Base-by-base conservation (phyloP, 2,329 filamentous ascomycete species). In the Pseudogymnoascus sp. region DNA sequence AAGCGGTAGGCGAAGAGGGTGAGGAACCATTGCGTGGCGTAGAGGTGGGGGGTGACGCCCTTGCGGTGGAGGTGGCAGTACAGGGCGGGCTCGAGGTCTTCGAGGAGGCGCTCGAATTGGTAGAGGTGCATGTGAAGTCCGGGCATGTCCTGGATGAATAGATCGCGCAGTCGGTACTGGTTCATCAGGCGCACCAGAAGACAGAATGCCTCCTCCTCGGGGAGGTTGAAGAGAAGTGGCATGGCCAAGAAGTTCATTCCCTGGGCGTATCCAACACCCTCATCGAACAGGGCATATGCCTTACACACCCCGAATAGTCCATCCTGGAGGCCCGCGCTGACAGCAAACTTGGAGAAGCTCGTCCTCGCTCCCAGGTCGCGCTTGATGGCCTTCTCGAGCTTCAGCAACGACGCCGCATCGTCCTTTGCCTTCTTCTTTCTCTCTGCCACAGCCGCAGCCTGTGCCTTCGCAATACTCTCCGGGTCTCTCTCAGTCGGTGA, bases 191-290 rank as follows among this genome's bases (percentile, higher is more conserved):
- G 87, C 15, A 97, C 92, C 27, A 99, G 83, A 15, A 99, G 79
- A 69, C 91, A 94, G 72, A 99, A 99, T 0, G 94, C 93, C 76
- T 99, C 94, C 72, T 96, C 92, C 75, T 97, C 93, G 2, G 92
- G 89, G 92, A 97, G 96, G 73, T 97, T 97, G 77, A 99, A 97
- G 1, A 99, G 79, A 15, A 99, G 75, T 25, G 95, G 94, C 92
- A 97, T 97, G 58, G 92, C 89, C 64, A 99, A 85, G 71, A 99
- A 99, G 72, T 97, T 99, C 89, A 99, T 97, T 72, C 94, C 94
- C 74, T 99, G 94, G 0, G 95, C 93, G 74, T 99, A 99, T 33
- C 94, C 93, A 36, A 99, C 94, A 6, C 82, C 88, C 70, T 96
- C 92, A 70, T 99, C 94, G 69, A 92, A 97, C 31, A 99, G 80